Base-by-base conservation (phyloP, 2,329 filamentous ascomycete genomes). In the Aureobasidium sp. region DNA sequence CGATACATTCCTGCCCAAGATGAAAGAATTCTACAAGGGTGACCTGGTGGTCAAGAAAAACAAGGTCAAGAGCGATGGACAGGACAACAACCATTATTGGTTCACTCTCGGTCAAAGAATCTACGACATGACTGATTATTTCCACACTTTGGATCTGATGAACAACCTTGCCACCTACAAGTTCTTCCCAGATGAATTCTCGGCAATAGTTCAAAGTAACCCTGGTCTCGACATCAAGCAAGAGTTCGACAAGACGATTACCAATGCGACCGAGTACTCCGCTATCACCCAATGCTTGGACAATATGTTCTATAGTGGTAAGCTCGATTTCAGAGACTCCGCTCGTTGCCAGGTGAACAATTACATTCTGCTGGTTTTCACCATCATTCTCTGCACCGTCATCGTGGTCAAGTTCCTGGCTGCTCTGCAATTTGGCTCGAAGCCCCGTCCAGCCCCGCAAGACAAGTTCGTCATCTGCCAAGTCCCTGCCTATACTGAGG, bases 381-480 rank as follows among this genome's bases (percentile, higher is more conserved):
- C 91, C n/a, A 81, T 95, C 70, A 79, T 97, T 14, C 79, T 99
- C 60, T 91, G 88, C 71, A 64, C 82, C 0, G 89, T 97, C 64
- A 92, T 97, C 66, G 71, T 86, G 56, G 77, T 89, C 76, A 99
- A 97, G 76, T 99, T 99, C 77, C 74, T 99, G 70, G 86, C 94
- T 58, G 94, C 94, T 14, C 81, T 99, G 45, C 94, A 97, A 70
- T 90, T 99, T 64, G 92, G 93, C 49, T 91, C 91, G 5, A 97
- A 97, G 78, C 85, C 90, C 63, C 87, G 90, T 19, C 94, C 94
- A 2, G 83, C 89, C 6, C 89, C 91, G 40, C 94, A 97, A 74
- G 94, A 99, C 75, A 99, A 97, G 73, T 99, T 99, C 69, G 92
- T 99, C 68, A 97, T 99, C 67, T 97, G 94, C 75, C 91, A 97